These are phyloP conservation scores for Sideroxylon spinosum DNA, from an alignment of 179 eudicot species.

Conservation along the genomic window DNA sequence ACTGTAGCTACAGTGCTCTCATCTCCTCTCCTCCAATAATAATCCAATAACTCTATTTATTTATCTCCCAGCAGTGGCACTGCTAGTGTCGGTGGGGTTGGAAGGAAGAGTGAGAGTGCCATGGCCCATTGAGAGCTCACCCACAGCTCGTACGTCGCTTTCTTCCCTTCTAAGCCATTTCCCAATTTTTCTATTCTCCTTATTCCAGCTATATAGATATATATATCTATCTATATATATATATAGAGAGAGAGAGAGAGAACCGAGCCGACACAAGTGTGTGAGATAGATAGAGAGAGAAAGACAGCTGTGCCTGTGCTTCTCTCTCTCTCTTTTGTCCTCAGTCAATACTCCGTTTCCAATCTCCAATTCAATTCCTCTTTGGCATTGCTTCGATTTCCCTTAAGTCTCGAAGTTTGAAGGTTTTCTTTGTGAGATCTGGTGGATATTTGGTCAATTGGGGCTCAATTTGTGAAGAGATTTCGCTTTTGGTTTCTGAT, in stretches of 20 bases:
- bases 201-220: background rate
- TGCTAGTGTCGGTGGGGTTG: background rate
- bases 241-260: background rate
- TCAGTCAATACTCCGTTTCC: background rate
- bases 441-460: background rate
- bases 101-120: background rate
- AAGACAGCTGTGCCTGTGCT: background rate
- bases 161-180: constrained; percentile 14
- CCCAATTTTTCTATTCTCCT: background rate
- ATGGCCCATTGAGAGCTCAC: background rate
- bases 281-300: background rate
- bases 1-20: too few relatives aligned
- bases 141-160: constrained; percentile 19
- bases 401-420: background rate
- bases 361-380: background rate
- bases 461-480: background rate
- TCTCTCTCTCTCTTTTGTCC: background rate
- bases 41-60: too few relatives aligned
- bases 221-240: background rate
- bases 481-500: background rate
- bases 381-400: background rate
- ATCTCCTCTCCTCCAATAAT: too few relatives aligned
- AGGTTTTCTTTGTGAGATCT: background rate
- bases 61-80: too few relatives aligned
- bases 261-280: too few relatives aligned